phyloP scores from a whole-genome alignment of 2,329 filamentous ascomycete genomes.

The Pseudomassariella vexata region DNA sequence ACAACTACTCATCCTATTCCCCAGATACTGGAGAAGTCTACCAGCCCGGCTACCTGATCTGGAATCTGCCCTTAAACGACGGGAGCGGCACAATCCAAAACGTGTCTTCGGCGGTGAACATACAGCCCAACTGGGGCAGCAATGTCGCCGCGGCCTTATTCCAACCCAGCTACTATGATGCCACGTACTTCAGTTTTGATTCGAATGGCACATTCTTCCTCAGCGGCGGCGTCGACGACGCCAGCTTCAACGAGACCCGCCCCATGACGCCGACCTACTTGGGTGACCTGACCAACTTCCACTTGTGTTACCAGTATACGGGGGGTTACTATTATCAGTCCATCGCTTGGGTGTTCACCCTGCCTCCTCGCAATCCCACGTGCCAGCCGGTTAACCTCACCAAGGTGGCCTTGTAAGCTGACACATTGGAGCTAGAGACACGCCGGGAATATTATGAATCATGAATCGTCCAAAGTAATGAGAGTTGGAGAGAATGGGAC shows the following conservation, averaged over 20 bases:
- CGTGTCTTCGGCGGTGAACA: constrained; percentile 7
- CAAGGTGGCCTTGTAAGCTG: too few species aligned
- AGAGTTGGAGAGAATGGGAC: too few species aligned
- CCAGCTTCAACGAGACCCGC: constrained; percentile 11
- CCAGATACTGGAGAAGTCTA: constrained; percentile 10
- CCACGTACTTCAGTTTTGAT: constrained; percentile 7
- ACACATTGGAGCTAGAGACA: too few species aligned
- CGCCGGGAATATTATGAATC: too few species aligned
- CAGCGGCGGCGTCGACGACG: constrained; percentile 15
- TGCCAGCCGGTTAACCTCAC: constrained; percentile 16
- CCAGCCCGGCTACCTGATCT: constrained; percentile 14
- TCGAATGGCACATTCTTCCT: constrained; percentile 16
- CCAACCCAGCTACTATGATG: constrained; percentile 9
- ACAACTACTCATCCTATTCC: constrained; percentile 14
- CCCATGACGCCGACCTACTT: constrained; percentile 6
- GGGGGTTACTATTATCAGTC: constrained; percentile 18
- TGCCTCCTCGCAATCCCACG: constrained; percentile 18
- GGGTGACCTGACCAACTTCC: constrained; percentile 14
- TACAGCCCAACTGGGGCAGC: constrained; percentile 11
- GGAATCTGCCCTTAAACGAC: constrained; percentile 9
- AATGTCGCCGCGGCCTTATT: constrained; percentile 16
- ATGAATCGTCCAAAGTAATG: too few species aligned
- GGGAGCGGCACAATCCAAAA: constrained; percentile 6
- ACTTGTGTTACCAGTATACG: constrained; percentile 19
- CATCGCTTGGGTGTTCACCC: constrained; percentile 16